These are phyloP conservation scores for Coemansia sp. DNA, from an alignment of 192 early-diverging fungal genomes.

Conservation along the genomic window DNA sequence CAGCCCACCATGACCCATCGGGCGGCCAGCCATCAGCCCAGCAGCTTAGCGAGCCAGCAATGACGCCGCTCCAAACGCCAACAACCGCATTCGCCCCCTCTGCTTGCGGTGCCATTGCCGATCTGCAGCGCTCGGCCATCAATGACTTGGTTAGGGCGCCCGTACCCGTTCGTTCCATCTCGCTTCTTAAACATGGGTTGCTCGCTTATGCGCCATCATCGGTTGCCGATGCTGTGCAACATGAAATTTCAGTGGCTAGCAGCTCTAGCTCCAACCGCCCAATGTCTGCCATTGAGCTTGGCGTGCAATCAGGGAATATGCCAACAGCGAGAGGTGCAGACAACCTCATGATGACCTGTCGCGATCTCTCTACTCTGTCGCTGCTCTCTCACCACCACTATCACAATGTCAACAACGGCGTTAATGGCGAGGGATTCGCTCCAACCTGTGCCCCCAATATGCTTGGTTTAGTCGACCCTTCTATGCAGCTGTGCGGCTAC, in stretches of 20 bases:
- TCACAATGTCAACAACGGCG: not conserved
- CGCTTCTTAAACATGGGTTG: slow-evolving; percentile 2
- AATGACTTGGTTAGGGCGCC: not conserved
- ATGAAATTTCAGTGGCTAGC: not conserved
- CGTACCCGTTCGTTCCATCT: slow-evolving; percentile 10
- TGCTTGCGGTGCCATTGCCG: not conserved
- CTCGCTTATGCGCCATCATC: not conserved
- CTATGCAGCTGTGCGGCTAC: not conserved
- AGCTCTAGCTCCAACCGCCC: not conserved
- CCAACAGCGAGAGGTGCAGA: not conserved
- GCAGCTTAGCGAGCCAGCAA: not conserved
- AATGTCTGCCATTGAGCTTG: slow-evolving; percentile 7
- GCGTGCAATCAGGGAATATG: not conserved
- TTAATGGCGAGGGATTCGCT: not conserved
- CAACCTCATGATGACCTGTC: slow-evolving; percentile 16
- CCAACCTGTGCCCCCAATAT: slow-evolving; percentile 9
- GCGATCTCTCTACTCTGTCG: slow-evolving; percentile 36
- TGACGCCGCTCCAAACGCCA: not conserved
- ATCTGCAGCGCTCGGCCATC: not conserved
- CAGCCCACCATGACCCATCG: not conserved
- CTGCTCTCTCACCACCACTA: slow-evolving; percentile 15
- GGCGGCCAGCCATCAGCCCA: not conserved
- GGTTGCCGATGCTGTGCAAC: not conserved
- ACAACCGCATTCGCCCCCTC: not conserved
- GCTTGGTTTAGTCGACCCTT: slow-evolving; percentile 7